phyloP scores from a whole-genome alignment of 306 rosid genomes.

The Rubus parviflorus region DNA sequence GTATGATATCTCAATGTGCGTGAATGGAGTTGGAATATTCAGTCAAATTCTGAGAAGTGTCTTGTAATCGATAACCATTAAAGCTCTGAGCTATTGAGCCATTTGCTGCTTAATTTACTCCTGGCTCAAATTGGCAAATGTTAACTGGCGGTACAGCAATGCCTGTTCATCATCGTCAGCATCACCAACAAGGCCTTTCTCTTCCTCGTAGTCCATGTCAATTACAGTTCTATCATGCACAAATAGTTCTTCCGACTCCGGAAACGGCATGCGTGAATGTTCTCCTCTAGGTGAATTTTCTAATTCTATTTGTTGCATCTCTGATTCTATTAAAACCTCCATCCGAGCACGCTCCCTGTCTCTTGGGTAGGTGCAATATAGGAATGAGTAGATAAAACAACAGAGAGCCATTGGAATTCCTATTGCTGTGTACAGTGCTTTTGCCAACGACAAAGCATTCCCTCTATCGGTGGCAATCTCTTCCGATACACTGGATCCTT shows the following conservation, averaged over 20 bases:
- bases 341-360: conserved; percentile 54
- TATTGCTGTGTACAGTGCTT: conserved; percentile 50
- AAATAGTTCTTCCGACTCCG: conserved; percentile 38
- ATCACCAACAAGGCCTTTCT: conserved; percentile 43
- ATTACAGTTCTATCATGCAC: conserved; percentile 31
- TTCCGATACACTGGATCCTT: conserved; percentile 49
- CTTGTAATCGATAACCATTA: background rate
- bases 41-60: background rate
- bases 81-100: background rate
- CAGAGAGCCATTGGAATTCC: conserved; percentile 63
- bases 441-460: conserved; percentile 55
- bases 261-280: conserved; percentile 17
- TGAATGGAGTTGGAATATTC: background rate
- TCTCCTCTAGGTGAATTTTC: conserved; percentile 26
- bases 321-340: conserved; percentile 54
- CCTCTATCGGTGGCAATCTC: conserved; percentile 49
- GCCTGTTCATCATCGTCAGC: conserved; percentile 54
- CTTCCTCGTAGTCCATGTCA: conserved; percentile 52
- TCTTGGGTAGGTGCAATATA: conserved; percentile 55
- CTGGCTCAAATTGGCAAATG: conserved; percentile 38
- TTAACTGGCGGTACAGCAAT: conserved; percentile 53
- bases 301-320: conserved; percentile 44
- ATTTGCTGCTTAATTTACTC: conserved; percentile 13
- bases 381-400: conserved; percentile 53
- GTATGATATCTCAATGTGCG: background rate